These are phyloP conservation scores for Albophoma yamanashiensis DNA, from an alignment of 2,329 filamentous ascomycete genomes.

Conservation along the genomic window DNA sequence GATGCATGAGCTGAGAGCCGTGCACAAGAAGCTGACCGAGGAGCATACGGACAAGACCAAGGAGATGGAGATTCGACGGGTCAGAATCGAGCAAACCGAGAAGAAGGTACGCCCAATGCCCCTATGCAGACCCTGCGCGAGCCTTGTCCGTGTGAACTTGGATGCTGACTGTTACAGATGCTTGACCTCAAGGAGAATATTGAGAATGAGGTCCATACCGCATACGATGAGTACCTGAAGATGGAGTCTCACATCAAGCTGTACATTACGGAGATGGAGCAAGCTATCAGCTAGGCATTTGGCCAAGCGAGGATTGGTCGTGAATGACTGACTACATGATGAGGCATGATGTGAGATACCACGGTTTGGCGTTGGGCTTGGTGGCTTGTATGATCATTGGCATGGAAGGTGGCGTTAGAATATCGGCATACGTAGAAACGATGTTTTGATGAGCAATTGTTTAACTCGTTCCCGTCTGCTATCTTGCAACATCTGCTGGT, in stretches of 20 bases:
- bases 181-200: slow-evolving; percentile 95
- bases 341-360: slow-evolving; percentile 1
- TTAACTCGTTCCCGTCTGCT: not conserved
- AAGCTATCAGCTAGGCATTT: slow-evolving; percentile 45
- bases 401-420: not conserved
- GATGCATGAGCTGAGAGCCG: slow-evolving; percentile 78
- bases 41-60: slow-evolving; percentile 79
- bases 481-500: not conserved
- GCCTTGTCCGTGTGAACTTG: not conserved
- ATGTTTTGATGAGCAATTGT: not conserved
- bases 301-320: not conserved
- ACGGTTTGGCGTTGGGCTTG: not conserved
- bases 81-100: slow-evolving; percentile 96
- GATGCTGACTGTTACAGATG: slow-evolving; percentile 55
- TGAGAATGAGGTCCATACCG: slow-evolving; percentile 82
- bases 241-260: slow-evolving; percentile 95
- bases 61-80: slow-evolving; percentile 83
- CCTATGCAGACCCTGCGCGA: not conserved
- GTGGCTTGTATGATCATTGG: not conserved
- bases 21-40: slow-evolving; percentile 72
- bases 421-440: not conserved
- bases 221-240: slow-evolving; percentile 92
- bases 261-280: slow-evolving; percentile 99
- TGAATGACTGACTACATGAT: not conserved
- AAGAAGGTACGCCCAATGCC: slow-evolving; percentile 84